A percentile compares a stretch with the other conserved stretches of the same genome.
Evolutionary conservation across 352 stramenopile species (phyloP).

Genomic region (Globisporangium echinulatum): DNA sequence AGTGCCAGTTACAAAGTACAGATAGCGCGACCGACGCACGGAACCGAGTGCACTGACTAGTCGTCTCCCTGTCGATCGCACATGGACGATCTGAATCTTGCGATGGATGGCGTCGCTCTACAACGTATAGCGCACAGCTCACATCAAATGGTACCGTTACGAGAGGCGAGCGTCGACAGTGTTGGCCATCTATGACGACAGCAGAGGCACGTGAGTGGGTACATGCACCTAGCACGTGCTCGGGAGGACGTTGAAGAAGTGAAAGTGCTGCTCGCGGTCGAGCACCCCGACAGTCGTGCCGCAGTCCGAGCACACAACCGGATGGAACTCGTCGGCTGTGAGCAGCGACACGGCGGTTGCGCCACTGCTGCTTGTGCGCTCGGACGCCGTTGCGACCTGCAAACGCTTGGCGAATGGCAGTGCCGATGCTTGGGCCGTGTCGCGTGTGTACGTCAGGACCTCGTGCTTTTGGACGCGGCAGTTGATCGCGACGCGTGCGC

Average conservation of each 20-base stretch:
- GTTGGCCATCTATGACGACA: too few species aligned
- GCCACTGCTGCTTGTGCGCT: slow-evolving; percentile 2
- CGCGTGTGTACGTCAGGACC: slow-evolving; percentile 49
- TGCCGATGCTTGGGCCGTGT: slow-evolving; percentile 12
- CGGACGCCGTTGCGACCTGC: slow-evolving; percentile 11
- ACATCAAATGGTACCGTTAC: too few species aligned
- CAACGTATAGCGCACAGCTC: too few species aligned
- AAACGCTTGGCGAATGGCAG: slow-evolving; percentile 36
- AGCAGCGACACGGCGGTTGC: slow-evolving; percentile 19
- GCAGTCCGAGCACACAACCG: slow-evolving; percentile 69
- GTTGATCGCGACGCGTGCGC: slow-evolving; percentile 50
- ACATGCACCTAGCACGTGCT: slow-evolving; percentile 33
- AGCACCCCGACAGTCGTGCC: slow-evolving; percentile 66
- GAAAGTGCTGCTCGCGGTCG: slow-evolving; percentile 49
- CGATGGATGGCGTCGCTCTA: too few species aligned
- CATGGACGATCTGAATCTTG: too few species aligned
- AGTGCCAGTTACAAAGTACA: too few species aligned
- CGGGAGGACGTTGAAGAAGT: slow-evolving; percentile 78
- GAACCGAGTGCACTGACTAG: too few species aligned
- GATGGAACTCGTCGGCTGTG: slow-evolving; percentile 53
- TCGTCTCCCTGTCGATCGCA: too few species aligned
- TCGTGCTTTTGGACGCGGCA: slow-evolving; percentile 66
- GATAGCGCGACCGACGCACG: too few species aligned
- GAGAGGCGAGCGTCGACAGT: too few species aligned
- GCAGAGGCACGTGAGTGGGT: too few species aligned